Conservation (phyloP, 495 filamentous ascomycete genomes). For the Cudoniella acicularis region DNA sequence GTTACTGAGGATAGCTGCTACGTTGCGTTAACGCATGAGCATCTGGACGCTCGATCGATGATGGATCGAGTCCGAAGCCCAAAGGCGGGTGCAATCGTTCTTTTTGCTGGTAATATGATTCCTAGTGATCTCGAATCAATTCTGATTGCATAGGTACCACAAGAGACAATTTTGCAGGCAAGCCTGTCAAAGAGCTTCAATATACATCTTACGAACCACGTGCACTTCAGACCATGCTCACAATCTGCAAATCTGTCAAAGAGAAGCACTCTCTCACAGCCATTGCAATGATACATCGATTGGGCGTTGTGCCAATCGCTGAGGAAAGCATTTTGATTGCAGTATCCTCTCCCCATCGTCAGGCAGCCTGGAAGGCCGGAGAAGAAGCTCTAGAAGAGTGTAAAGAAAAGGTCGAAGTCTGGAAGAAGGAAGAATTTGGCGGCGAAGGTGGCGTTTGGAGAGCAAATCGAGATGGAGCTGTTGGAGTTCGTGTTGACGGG, state of each 20-base stretch:
- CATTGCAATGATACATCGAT: conserved; percentile 79
- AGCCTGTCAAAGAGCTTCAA: conserved; percentile 69
- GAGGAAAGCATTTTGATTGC: conserved; percentile 93
- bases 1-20: conserved; percentile 39
- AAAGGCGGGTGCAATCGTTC: conserved; percentile 79
- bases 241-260: conserved; percentile 59
- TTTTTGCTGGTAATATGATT: conserved; percentile 66
- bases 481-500: conserved; percentile 34
- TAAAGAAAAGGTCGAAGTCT: conserved; percentile 85
- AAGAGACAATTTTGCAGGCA: conserved; percentile 72
- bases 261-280: conserved; percentile 58
- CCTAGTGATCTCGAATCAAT: neutral
- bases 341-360: conserved; percentile 80
- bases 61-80: conserved; percentile 71
- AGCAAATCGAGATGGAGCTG: conserved; percentile 77
- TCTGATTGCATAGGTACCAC: conserved; percentile 62
- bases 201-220: conserved; percentile 80
- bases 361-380: conserved; percentile 81
- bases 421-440: conserved; percentile 91
- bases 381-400: conserved; percentile 87
- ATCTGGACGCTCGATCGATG: conserved; percentile 55
- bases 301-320: conserved; percentile 79
- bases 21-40: conserved; percentile 60
- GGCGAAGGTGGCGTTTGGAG: conserved; percentile 79
- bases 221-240: conserved; percentile 69